Evolutionary conservation across 805 yeast species (phyloP).

Genomic region (Komagataella ulmi): DNA sequence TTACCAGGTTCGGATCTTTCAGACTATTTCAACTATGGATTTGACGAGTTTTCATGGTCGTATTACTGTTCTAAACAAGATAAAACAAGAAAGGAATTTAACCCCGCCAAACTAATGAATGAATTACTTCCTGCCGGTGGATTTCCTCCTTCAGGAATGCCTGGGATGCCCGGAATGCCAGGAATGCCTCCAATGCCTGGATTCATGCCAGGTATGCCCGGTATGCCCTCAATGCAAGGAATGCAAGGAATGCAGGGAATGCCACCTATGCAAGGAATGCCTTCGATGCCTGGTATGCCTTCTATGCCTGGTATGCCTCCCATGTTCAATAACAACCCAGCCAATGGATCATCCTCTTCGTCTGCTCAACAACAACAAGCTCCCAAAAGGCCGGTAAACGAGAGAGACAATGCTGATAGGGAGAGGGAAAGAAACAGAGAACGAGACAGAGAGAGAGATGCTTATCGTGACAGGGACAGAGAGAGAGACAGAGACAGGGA

Average conservation of each 20-base stretch:
- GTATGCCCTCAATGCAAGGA: constrained; percentile 14
- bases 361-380: constrained; percentile 2
- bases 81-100: constrained; percentile 62
- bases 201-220: constrained; percentile 16
- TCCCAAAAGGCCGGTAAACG: background rate
- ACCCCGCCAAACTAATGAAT: constrained; percentile 69
- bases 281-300: constrained; percentile 1
- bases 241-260: constrained; percentile 10
- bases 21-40: constrained; percentile 93
- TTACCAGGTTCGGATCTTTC: constrained; percentile 91
- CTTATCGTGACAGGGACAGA: background rate
- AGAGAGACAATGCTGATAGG: constrained; percentile 1
- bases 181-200: constrained; percentile 8
- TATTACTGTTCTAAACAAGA: constrained; percentile 86
- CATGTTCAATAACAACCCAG: constrained; percentile 1
- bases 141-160: constrained; percentile 6
- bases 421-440: constrained; percentile 1
- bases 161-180: constrained; percentile 7
- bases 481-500: background rate
- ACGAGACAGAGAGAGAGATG: background rate
- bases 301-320: constrained; percentile 1
- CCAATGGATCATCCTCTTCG: background rate
- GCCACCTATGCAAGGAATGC: constrained; percentile 6
- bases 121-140: constrained; percentile 29
- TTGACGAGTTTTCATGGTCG: constrained; percentile 93